Evolutionary conservation across 805 yeast genomes (phyloP).

Genomic region (Teunomyces aglyptinius): DNA sequence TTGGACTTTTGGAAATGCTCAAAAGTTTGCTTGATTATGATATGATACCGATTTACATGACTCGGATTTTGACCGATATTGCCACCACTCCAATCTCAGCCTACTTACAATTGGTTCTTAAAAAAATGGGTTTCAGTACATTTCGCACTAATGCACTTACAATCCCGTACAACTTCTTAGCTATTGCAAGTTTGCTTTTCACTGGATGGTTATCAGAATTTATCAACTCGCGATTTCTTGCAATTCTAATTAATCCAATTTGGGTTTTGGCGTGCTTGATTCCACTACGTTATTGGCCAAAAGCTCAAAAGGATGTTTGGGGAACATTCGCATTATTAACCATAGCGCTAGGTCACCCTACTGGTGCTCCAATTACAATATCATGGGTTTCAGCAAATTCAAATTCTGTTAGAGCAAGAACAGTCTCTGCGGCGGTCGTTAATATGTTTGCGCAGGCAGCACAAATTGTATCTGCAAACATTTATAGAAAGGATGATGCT

Average conservation of each 20-base stretch:
- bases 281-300: conserved; percentile 41
- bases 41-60: conserved; percentile 12
- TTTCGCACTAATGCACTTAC: conserved; percentile 51
- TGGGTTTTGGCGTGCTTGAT: conserved; percentile 27
- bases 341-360: conserved; percentile 43
- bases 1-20: conserved; percentile 39
- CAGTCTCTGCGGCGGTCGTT: conserved; percentile 63
- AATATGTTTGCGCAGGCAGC: conserved; percentile 66
- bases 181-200: conserved; percentile 18
- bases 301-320: conserved; percentile 40
- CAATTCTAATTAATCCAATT: conserved; percentile 22
- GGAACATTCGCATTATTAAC: conserved; percentile 40
- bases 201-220: conserved; percentile 22
- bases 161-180: conserved; percentile 46
- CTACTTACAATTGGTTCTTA: conserved; percentile 11
- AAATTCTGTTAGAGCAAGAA: conserved; percentile 59
- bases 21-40: conserved; percentile 39
- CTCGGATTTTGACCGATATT: conserved; percentile 18
- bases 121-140: conserved; percentile 48
- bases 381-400: conserved; percentile 64
- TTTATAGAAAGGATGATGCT: conserved; percentile 55
- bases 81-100: conserved; percentile 8
- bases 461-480: conserved; percentile 50
- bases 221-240: conserved; percentile 22
- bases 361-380: conserved; percentile 54